Evolutionary conservation across 495 filamentous ascomycete genomes (phyloP).

Genomic region (Hypoxylon perforatum): DNA sequence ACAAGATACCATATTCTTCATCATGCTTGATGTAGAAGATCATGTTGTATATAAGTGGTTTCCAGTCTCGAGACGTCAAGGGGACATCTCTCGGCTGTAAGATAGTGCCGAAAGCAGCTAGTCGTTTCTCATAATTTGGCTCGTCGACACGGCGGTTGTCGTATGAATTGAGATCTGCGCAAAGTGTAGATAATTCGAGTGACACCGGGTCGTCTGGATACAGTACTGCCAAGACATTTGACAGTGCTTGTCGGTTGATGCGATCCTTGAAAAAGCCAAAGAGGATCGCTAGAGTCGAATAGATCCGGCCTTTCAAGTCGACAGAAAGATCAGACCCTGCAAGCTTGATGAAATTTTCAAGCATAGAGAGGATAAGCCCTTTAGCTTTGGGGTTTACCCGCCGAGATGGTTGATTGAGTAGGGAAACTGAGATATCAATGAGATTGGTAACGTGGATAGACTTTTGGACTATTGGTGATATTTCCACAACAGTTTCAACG

Average conservation of each 20-base stretch:
- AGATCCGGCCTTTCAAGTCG: conserved; percentile 67
- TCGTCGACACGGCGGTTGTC: conserved; percentile 74
- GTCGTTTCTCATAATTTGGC: conserved; percentile 85
- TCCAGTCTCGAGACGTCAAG: conserved; percentile 83
- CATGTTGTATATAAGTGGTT: conserved; percentile 90
- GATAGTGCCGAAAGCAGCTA: conserved; percentile 79
- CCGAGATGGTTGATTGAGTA: conserved; percentile 84
- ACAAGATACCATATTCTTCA: conserved; percentile 87
- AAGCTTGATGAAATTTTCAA: conserved; percentile 79
- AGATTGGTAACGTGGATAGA: conserved; percentile 76
- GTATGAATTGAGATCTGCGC: conserved; percentile 83
- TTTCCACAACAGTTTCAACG: conserved; percentile 77
- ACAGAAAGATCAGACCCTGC: conserved; percentile 65
- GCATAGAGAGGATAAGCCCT: conserved; percentile 76
- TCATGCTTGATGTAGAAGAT: conserved; percentile 86
- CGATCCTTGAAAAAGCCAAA: conserved; percentile 90
- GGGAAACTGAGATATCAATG: conserved; percentile 77
- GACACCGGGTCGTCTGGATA: conserved; percentile 70
- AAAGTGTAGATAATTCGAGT: conserved; percentile 74
- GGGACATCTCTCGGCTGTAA: conserved; percentile 63
- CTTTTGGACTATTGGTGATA: conserved; percentile 78
- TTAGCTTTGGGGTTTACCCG: conserved; percentile 87
- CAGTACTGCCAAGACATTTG: conserved; percentile 76
- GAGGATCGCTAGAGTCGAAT: conserved; percentile 73
- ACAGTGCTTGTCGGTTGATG: conserved; percentile 74